Evolutionary conservation across 179 eudicot species (phyloP), one percentile per base, ranked within the genome.

Genomic region (Beta corolliflora): DNA sequence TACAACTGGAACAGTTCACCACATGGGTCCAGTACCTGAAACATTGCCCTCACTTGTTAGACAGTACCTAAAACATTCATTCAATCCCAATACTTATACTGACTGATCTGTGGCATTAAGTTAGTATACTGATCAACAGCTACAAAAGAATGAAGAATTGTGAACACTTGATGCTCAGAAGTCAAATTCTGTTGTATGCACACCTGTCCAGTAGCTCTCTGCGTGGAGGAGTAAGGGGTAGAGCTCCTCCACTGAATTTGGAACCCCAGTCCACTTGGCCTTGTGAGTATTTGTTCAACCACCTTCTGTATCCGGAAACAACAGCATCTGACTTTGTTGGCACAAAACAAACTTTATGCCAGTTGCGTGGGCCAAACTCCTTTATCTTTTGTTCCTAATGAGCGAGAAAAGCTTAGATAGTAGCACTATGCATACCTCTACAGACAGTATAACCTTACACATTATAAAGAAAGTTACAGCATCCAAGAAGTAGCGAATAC

Each of bases 11-110:
- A 74, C 98, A 94, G 68, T 88, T 90, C 84, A 91, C 91, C 73
- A 87, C 90, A 77, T 94, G 98, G 69, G 91, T 71, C 98, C 98
- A 89, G 77, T 94, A 94, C 91, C 98, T 94, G 81, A 78, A 81
- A 79, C 16, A 79, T 76, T 75, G 44, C 70, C 41, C 23, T 10
- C 59, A 75, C 11, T 65, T 11, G 48, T 55, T 36, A 45, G 55
- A 15, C 55, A 55, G 19, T 18, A 48, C 7, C 52, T 48, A 48
- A 48, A 48, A 9, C 52, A 48, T 48, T 9, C 9, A 48, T 48
- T 48, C 9, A 9, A 6, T 9, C 7, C 52, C 52, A 48, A 48
- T 48, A 48, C 52, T 48, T 5, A 9, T 48, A 48, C 9, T 48
- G 52, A 48, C 9, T 48, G 7, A 48, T 48, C 52, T 36, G 53